These are phyloP conservation scores for Hibiscus mutabilis DNA, from an alignment of 345 rosid genomes.

Conservation along the genomic window DNA sequence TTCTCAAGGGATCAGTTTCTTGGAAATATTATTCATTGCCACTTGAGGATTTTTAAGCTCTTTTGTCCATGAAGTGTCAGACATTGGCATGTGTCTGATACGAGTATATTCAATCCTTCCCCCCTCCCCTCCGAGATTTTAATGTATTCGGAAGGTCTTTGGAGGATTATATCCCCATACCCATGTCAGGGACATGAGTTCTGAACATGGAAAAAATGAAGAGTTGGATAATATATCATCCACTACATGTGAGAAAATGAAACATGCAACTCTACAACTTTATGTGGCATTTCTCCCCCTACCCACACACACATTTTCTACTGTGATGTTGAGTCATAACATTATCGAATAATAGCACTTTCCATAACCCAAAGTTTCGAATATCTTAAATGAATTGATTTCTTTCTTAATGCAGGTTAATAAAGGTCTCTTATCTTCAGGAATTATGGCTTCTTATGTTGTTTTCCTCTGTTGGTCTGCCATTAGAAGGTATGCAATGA, in stretches of 20 bases:
- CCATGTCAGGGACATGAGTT: no score
- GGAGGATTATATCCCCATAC: no score
- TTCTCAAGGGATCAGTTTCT: not conserved
- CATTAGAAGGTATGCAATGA: constrained; percentile 60
- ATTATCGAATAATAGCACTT: no score
- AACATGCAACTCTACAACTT: no score
- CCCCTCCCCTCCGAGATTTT: no score
- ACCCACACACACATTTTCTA: no score
- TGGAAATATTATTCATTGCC: not conserved
- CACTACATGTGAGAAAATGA: no score
- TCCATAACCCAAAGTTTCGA: not conserved
- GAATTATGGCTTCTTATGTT: constrained; percentile 85
- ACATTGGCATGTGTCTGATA: not conserved
- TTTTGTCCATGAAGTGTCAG: not conserved
- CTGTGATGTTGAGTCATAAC: no score
- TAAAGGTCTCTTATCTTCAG: constrained; percentile 66
- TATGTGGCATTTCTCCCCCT: no score
- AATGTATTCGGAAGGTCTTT: no score
- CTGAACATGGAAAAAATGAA: no score
- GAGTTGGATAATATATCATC: no score
- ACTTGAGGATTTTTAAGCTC: not conserved
- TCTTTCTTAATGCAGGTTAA: constrained; percentile 42
- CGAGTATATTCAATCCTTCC: not conserved
- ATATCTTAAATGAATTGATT: not conserved
- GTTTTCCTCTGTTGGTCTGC: constrained; percentile 96